Evolutionary conservation across 805 yeast genomes (phyloP), one percentile per base, ranked within the genome.

Genomic region (Kodamaea hsintzibuensis): DNA sequence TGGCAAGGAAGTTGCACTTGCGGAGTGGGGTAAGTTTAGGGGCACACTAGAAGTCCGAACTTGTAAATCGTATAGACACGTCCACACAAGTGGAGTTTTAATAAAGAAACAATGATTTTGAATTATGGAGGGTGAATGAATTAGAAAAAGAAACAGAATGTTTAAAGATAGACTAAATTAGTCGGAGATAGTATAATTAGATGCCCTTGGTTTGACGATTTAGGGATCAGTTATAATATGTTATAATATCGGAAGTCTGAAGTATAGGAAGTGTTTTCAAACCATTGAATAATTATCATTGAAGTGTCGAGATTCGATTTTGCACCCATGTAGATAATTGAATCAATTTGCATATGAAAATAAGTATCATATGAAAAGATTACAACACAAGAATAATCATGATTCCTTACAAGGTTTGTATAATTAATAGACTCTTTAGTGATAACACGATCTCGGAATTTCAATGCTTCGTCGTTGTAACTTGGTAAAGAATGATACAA

Each of bases 1-100:
- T 50, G 52, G 43, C 52, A 27, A 43, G 48, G 43, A 50, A 27
- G 18, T 17, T 50, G 52, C 22, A 35, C 16, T 19, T 50, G 14
- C 37, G 42, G 12, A 30, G 35, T 10, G 35, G 35, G 35, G 35
- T 30, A 2, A 30, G 35, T 12, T 12, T 30, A 5, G 35, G 35
- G 8, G 35, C 35, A 8, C 35, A 30, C 35, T 30, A 30, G 35
- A 30, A 30, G 35, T 30, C 35, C 35, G 35, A 30, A 30, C 25
- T 22, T 9, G 8, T 30, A 12, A 30, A 30, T 30, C 8, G 35
- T 5, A 30, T 30, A 30, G 35, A 30, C 35, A 12, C 8, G 12
- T 30, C 35, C 5, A 30, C 35, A 3, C 10, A 12, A 10, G 13
- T 30, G 5, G 35, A 9, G 35, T 12, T 30, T n/a, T 30, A 30